Conservation (phyloP, 2,329 filamentous ascomycete genomes). For the Nannizziopsis arthrosporioides region DNA sequence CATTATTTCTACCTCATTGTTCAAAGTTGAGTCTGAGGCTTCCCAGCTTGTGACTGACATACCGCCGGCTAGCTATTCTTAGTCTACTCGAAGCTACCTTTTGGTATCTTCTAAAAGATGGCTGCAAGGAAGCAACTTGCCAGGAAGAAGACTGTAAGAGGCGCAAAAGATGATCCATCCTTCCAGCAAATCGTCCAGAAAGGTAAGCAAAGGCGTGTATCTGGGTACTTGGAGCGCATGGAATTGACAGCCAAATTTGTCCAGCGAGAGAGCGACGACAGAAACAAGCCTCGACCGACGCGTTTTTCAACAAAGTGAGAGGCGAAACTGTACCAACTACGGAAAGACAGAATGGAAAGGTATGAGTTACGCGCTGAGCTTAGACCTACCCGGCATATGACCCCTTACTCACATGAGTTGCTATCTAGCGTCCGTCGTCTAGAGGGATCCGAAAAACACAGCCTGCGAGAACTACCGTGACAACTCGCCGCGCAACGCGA, state of each 20-base stretch:
- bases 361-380: no score
- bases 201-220: not conserved
- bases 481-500: conserved; percentile 3
- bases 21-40: no score
- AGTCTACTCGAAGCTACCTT: conserved; percentile 42
- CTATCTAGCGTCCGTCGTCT: conserved; percentile 8
- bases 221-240: not conserved
- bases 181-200: no score
- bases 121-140: no score
- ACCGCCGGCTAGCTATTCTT: conserved; percentile 19
- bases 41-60: conserved; percentile 22
- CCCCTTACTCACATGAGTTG: conserved; percentile 1
- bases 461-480: not conserved
- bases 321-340: conserved; percentile 38
- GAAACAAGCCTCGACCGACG: conserved; percentile 46
- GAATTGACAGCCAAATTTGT: conserved; percentile 1
- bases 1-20: not conserved
- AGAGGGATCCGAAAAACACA: conserved; percentile 5
- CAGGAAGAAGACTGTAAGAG: no score
- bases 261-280: conserved; percentile 44
- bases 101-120: conserved; percentile 18
- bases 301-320: conserved; percentile 47
- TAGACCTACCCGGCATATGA: not conserved
- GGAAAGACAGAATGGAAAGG: not conserved
- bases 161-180: no score